Percentiles rank a stretch among this genome's conserved stretches.
Conservation (phyloP, 305 asterid genomes). For the Fraxinus greggii region DNA sequence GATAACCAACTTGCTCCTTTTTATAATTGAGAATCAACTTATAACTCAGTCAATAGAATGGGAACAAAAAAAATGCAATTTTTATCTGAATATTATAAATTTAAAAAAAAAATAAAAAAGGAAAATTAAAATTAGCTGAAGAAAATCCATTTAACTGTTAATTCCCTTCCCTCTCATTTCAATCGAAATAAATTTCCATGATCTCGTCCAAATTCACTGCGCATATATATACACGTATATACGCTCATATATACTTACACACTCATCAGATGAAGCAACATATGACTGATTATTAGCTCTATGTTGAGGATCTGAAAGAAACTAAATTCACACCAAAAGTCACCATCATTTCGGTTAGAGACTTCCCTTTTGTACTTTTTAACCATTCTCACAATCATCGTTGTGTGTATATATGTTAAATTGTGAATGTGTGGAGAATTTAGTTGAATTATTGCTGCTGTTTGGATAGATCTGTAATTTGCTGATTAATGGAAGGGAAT, state of each 20-base stretch:
- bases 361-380: constrained; percentile 3
- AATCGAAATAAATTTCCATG: background rate
- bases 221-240: background rate
- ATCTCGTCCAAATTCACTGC: background rate
- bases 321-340: constrained; percentile 28
- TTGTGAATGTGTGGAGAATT: constrained; percentile 20
- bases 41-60: background rate
- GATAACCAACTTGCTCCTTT: background rate
- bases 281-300: constrained; percentile 26
- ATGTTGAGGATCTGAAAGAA: constrained; percentile 31
- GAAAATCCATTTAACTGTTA: background rate
- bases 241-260: constrained; percentile 8
- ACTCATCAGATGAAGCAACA: constrained; percentile 36
- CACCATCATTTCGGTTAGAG: constrained; percentile 16
- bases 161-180: background rate
- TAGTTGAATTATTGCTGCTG: constrained; percentile 20
- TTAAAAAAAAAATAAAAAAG: no score
- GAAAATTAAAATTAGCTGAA: background rate
- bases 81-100: background rate
- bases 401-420: constrained; percentile 1
- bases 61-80: background rate
- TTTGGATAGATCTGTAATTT: constrained; percentile 34
- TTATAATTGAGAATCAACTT: background rate
- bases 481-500: constrained; percentile 22
- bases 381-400: background rate